phyloP scores from a whole-genome alignment of 306 rosid species.

The Arachis hypogaea region DNA sequence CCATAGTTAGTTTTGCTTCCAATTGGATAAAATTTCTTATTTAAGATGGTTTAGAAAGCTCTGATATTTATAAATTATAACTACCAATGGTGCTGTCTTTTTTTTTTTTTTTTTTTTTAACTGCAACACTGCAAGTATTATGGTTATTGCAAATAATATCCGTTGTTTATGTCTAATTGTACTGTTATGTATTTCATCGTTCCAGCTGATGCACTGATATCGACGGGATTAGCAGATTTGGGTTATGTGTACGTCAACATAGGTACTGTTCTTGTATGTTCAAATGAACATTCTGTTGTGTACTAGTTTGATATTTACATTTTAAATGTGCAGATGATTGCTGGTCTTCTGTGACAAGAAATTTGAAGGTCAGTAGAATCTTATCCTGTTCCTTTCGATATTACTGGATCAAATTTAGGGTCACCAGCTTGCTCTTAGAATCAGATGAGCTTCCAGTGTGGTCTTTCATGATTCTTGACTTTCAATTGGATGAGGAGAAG shows the following conservation, averaged over 20 bases:
- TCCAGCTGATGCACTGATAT: conserved; percentile 92
- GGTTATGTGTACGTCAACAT: conserved; percentile 84
- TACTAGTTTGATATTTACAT: conserved; percentile 34
- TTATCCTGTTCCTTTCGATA: conserved; percentile 25
- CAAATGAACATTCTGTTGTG: conserved; percentile 28
- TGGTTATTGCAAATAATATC: conserved; percentile 3
- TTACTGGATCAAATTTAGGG: conserved; percentile 12
- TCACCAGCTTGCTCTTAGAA: neutral
- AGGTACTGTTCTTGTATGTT: conserved; percentile 56
- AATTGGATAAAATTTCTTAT: neutral
- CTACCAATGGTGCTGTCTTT: neutral
- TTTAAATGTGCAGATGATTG: conserved; percentile 82
- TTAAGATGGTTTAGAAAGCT: conserved; percentile 1
- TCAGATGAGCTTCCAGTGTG: conserved; percentile 25
- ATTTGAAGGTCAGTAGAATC: conserved; percentile 59
- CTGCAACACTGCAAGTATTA: neutral
- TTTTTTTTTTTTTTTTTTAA: no score
- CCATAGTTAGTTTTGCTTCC: neutral
- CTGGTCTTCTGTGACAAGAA: conserved; percentile 65
- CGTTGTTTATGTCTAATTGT: conserved; percentile 13
- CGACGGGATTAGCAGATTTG: conserved; percentile 85
- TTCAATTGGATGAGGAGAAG: conserved; percentile 17
- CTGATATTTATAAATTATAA: conserved; percentile 10
- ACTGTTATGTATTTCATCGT: conserved; percentile 40
- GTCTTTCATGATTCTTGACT: conserved; percentile 32